Conservation (phyloP, 306 rosid genomes). For the Corylus americana region DNA sequence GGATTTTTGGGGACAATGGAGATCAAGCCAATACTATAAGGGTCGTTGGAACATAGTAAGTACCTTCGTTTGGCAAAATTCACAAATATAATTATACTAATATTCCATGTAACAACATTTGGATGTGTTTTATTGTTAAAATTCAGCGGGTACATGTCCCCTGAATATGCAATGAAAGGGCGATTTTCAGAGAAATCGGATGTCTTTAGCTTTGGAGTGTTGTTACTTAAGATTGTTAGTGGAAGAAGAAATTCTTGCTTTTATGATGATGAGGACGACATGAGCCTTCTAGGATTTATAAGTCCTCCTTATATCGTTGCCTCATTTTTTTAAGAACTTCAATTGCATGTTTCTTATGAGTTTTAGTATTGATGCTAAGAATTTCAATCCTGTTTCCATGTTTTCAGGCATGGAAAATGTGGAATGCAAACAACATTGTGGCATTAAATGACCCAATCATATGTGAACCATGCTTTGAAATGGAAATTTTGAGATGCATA, state of each 20-base stretch:
- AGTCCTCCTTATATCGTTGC: not conserved
- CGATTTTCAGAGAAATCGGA: not conserved
- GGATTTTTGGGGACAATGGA: no score
- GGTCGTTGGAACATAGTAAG: no score
- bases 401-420: not conserved
- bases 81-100: no score
- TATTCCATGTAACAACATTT: no score
- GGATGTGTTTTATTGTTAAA: no score
- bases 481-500: no score
- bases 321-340: not conserved
- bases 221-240: constrained; percentile 13
- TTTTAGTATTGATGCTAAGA: no score
- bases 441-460: not conserved
- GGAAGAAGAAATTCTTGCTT: constrained; percentile 3
- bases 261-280: not conserved
- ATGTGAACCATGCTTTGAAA: not conserved
- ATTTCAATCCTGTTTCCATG: not conserved
- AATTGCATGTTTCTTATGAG: not conserved
- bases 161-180: constrained; percentile 1
- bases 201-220: constrained; percentile 21
- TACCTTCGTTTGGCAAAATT: no score
- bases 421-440: not conserved
- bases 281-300: constrained; percentile 28
- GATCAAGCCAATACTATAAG: no score
- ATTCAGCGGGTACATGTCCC: not conserved